Evolutionary conservation across 2,329 filamentous ascomycete species (phyloP).

Genomic region (Epicoccum nigrum): DNA sequence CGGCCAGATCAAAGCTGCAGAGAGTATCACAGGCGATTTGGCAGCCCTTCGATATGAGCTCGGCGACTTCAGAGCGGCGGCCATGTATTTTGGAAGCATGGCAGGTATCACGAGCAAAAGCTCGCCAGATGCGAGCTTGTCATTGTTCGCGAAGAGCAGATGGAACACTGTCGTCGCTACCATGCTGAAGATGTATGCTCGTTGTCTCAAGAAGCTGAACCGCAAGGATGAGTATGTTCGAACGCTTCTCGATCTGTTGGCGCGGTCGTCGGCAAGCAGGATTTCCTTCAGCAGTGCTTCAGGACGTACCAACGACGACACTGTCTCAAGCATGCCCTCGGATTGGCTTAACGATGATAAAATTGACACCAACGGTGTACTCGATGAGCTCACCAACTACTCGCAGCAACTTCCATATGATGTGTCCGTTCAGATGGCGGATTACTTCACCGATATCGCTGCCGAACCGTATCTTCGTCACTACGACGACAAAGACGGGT

Average conservation of each 20-base stretch:
- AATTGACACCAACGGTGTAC: conserved; percentile 45
- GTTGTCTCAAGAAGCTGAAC: conserved; percentile 78
- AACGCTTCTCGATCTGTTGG: conserved; percentile 74
- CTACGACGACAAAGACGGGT: conserved; percentile 74
- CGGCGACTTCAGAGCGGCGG: conserved; percentile 74
- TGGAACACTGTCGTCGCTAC: conserved; percentile 83
- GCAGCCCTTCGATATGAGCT: conserved; percentile 82
- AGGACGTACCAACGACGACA: conserved; percentile 21
- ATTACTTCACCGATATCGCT: conserved; percentile 74
- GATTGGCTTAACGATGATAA: conserved; percentile 49
- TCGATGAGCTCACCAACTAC: conserved; percentile 54
- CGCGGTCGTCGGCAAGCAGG: conserved; percentile 61
- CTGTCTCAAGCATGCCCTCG: conserved; percentile 15
- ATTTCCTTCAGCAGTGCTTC: conserved; percentile 34
- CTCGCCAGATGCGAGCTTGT: conserved; percentile 10
- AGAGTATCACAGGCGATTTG: conserved; percentile 81
- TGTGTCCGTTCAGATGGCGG: conserved; percentile 69
- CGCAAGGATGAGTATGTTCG: conserved; percentile 80
- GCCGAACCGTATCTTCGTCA: conserved; percentile 74
- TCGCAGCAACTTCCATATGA: conserved; percentile 63
- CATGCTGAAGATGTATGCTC: conserved; percentile 84
- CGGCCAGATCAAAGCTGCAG: conserved; percentile 76
- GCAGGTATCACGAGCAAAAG: conserved; percentile 57
- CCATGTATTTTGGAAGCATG: conserved; percentile 77
- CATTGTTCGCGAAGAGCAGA: conserved; percentile 74